Conservation (phyloP, 2,329 filamentous ascomycete genomes). For the Aspergillus ochraceoroseus region DNA sequence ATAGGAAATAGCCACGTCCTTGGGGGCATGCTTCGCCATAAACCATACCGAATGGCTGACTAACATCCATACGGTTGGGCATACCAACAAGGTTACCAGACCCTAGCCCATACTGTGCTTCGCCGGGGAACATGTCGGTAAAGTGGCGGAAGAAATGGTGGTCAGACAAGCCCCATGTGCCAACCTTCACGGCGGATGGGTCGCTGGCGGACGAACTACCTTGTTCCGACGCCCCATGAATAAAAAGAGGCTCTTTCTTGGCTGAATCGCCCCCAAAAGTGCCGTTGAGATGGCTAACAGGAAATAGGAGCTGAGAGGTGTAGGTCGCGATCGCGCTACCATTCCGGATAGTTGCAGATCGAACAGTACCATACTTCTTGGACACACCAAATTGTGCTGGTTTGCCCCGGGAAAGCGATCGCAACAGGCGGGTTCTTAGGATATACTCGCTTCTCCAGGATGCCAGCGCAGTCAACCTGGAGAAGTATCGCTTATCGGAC, state of each 20-base stretch:
- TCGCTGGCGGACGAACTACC: slow-evolving; percentile 78
- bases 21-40: slow-evolving; percentile 83
- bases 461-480: slow-evolving; percentile 73
- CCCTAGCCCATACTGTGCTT: slow-evolving; percentile 71
- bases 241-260: slow-evolving; percentile 70
- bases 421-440: slow-evolving; percentile 73
- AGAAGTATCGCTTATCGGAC: slow-evolving; percentile 73
- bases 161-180: slow-evolving; percentile 76
- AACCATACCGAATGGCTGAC: slow-evolving; percentile 75
- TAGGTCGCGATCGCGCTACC: slow-evolving; percentile 75
- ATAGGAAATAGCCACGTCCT: slow-evolving; percentile 73
- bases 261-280: slow-evolving; percentile 62
- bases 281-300: slow-evolving; percentile 74
- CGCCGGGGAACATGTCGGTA: slow-evolving; percentile 67
- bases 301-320: slow-evolving; percentile 73
- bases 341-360: slow-evolving; percentile 57
- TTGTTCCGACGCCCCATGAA: slow-evolving; percentile 76
- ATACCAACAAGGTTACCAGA: slow-evolving; percentile 68
- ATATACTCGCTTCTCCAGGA: slow-evolving; percentile 97
- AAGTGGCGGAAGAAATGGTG: slow-evolving; percentile 71
- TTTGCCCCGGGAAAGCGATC: slow-evolving; percentile 76
- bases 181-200: slow-evolving; percentile 66
- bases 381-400: slow-evolving; percentile 54
- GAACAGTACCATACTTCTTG: slow-evolving; percentile 50
- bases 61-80: slow-evolving; percentile 87